Conservation (phyloP, 495 filamentous ascomycete species). For the Penicillium coffeae region DNA sequence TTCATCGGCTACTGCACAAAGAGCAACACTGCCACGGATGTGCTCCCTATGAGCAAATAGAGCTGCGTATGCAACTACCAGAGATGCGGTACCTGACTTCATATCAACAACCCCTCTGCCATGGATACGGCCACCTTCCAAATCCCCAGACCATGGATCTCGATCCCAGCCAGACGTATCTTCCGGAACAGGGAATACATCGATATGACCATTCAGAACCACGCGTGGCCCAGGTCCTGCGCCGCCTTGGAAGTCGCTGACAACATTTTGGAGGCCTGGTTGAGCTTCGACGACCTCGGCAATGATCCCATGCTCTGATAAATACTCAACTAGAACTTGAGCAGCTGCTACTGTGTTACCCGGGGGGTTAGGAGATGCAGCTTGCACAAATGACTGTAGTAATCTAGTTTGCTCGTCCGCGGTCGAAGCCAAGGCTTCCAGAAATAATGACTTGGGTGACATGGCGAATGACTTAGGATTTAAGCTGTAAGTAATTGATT, state of each 20-base stretch:
- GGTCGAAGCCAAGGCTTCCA: background rate
- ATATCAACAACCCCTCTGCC: constrained; percentile 8
- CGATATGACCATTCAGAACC: constrained; percentile 9
- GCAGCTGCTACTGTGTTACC: constrained; percentile 1
- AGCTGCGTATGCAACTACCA: constrained; percentile 3
- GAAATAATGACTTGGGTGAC: background rate
- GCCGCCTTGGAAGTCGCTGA: constrained; percentile 5
- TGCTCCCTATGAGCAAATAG: constrained; percentile 1
- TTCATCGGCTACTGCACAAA: constrained; percentile 7
- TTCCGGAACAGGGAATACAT: constrained; percentile 5
- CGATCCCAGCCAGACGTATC: constrained; percentile 1
- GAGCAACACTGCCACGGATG: constrained; percentile 6
- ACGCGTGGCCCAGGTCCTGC: constrained; percentile 2
- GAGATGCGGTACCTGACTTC: constrained; percentile 6
- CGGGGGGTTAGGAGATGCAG: constrained; percentile 6
- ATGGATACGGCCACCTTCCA: constrained; percentile 2
- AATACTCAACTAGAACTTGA: constrained; percentile 3
- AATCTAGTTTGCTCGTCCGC: constrained; percentile 2
- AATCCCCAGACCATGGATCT: constrained; percentile 9
- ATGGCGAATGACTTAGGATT: too few relatives aligned
- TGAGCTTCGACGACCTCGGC: background rate
- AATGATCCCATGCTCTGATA: background rate
- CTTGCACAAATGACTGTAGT: constrained; percentile 5
- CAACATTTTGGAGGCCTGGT: constrained; percentile 1
- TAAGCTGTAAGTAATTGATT: too few relatives aligned